These are phyloP conservation scores for Alternaria brassicicola DNA, from an alignment of 2,329 filamentous ascomycete genomes.

Conservation along the genomic window DNA sequence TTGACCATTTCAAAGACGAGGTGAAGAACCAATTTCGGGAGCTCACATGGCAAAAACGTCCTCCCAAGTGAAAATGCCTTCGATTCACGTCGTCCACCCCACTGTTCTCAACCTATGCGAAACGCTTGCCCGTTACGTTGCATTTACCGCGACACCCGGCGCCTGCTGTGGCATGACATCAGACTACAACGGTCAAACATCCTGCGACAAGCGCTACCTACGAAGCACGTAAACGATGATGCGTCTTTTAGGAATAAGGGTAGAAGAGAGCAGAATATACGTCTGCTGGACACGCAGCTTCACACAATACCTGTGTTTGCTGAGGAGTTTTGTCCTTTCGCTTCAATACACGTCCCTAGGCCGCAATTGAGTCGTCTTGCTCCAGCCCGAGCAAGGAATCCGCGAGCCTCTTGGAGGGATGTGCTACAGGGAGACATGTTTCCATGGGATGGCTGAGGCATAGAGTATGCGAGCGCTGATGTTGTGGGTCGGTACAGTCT, in stretches of 20 bases:
- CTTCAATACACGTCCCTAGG: not conserved
- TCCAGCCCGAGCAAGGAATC: not conserved
- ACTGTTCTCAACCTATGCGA: not conserved
- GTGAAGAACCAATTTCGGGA: slow-evolving; percentile 55
- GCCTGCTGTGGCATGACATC: not conserved
- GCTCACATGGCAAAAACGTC: slow-evolving; percentile 47
- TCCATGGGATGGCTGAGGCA: not conserved
- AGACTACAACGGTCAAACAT: not conserved
- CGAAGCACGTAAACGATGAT: not conserved
- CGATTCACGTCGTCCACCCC: not conserved
- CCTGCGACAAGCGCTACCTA: not conserved
- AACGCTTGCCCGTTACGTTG: not conserved
- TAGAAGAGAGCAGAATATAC: not conserved
- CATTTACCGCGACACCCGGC: not conserved
- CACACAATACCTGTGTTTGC: too few species aligned
- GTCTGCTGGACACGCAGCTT: not conserved
- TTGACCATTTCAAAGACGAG: slow-evolving; percentile 61
- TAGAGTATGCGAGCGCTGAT: not conserved
- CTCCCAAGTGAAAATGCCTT: slow-evolving; percentile 28
- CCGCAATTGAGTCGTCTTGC: not conserved
- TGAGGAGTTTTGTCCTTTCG: too few species aligned
- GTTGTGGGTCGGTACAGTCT: not conserved
- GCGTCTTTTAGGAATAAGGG: not conserved
- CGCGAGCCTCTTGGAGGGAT: not conserved
- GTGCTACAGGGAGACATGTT: not conserved